Conservation (phyloP, 139 green algal genomes). For the Spirogloea muscicola region DNA sequence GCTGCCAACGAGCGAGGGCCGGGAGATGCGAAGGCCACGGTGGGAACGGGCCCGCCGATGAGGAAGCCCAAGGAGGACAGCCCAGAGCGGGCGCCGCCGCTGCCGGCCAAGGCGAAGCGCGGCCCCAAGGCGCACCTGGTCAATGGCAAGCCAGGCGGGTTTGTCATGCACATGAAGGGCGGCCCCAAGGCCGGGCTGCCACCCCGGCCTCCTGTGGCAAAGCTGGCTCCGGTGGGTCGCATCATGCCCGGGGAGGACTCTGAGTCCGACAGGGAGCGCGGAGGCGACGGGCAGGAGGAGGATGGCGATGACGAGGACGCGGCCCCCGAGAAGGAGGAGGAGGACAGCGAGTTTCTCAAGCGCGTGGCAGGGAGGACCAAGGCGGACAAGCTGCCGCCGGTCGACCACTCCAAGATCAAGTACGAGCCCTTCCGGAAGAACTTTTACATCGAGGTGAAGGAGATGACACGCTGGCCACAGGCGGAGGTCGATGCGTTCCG, state of each 20-base stretch:
- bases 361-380: constrained; percentile 75
- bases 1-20: too few relatives aligned
- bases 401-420: constrained; percentile 72
- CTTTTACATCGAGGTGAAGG: constrained; percentile 78
- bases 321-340: constrained; percentile 41
- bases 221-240: not conserved
- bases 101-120: too few relatives aligned
- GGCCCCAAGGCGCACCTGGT: not conserved
- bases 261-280: constrained; percentile 2
- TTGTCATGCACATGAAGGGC: too few relatives aligned
- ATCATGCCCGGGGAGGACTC: not conserved
- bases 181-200: not conserved
- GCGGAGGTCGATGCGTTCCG: constrained; percentile 68
- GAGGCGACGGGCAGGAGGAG: too few relatives aligned
- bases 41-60: too few relatives aligned
- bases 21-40: too few relatives aligned
- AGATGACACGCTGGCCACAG: constrained; percentile 48
- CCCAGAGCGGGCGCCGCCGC: too few relatives aligned
- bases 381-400: constrained; percentile 76
- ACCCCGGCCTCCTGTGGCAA: too few relatives aligned
- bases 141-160: too few relatives aligned
- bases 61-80: too few relatives aligned
- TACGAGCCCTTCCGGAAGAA: constrained; percentile 81
- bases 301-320: constrained; percentile 36
- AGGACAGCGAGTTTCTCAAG: constrained; percentile 50